Evolutionary conservation across 495 filamentous ascomycete genomes (phyloP), one percentile per base, ranked within the genome.

Genomic region (Achaetomiella virescens): DNA sequence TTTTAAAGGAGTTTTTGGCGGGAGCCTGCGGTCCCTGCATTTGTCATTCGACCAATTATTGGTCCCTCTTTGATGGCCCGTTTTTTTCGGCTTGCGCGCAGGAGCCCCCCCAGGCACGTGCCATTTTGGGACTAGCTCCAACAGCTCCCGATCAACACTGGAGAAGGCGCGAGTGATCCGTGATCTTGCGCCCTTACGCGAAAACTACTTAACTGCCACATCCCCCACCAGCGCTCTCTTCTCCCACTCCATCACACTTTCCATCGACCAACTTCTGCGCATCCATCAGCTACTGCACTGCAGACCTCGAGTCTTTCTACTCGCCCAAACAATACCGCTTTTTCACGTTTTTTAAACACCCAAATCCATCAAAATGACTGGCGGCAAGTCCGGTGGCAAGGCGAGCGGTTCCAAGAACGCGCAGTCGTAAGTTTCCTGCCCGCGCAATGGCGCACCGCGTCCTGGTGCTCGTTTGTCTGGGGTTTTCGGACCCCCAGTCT

Each of bases 351-450:
- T 63, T 58, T 61, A 53, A 48, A 63, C 66, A 24, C n/a, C 12
- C 48, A 52, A 65, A 73, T 66, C 71, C 52, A 72, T 83, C 86
- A 96, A 90, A 86, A 97, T 97, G 91, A 95, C 91, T 89, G 85
- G 84, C 76, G 90, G 91, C 79, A 97, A 97, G 80, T 97, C 91
- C 72, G 91, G 91, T 77, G 91, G 91, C 84, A 97, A 97, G 85
- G 90, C 91, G 79, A 89, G 86, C 78, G 88, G 89, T 77, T 84
- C 83, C 84, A 97, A 97, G 88, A 93, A 87, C 81, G 84, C 90
- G 60, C 91, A 97, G 84, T 95, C 91, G 91, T 97, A 78, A 81
- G 88, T 85, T 45, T n/a, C n/a, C 24, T 51, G 35, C 46, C 70
- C 55, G 48, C 53, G 42, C 48, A 52, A 42, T 40, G 18, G 10